These are phyloP conservation scores for Xerocomus spinulosus DNA, from an alignment of 768 basidiomycete species.

Conservation along the genomic window DNA sequence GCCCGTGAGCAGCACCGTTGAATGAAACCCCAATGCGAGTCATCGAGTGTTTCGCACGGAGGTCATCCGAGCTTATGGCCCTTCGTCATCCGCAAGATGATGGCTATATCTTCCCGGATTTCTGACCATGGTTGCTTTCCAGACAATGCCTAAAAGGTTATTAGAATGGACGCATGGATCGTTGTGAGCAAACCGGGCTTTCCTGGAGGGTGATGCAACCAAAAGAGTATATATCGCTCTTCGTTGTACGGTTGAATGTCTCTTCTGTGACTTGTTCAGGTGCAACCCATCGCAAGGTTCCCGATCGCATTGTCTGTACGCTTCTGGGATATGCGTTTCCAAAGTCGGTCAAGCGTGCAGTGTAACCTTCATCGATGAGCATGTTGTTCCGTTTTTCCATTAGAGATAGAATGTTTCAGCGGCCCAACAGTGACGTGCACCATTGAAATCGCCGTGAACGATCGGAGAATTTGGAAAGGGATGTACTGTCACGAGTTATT, in stretches of 20 bases:
- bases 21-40: no score
- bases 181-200: neutral
- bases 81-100: no score
- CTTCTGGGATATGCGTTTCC: constrained; percentile 18
- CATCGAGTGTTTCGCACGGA: no score
- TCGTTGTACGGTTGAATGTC: neutral
- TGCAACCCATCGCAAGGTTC: neutral
- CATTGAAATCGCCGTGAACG: constrained; percentile 14
- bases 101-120: neutral
- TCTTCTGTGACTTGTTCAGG: neutral
- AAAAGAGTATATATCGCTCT: neutral
- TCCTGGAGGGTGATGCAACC: neutral
- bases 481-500: constrained; percentile 4
- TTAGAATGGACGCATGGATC: neutral
- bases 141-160: neutral
- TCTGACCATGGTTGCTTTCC: neutral
- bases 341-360: constrained; percentile 41
- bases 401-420: neutral
- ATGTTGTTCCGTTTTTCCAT: constrained; percentile 11
- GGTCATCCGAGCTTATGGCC: no score
- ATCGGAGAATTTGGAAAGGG: neutral
- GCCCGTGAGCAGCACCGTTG: no score
- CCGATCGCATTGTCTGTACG: neutral
- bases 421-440: constrained; percentile 1
- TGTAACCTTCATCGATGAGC: constrained; percentile 16